These are phyloP conservation scores for sorghum (Sorghum bicolor) DNA, from an alignment of 176 grass and related monocot genomes.

Conservation along the genomic window DNA sequence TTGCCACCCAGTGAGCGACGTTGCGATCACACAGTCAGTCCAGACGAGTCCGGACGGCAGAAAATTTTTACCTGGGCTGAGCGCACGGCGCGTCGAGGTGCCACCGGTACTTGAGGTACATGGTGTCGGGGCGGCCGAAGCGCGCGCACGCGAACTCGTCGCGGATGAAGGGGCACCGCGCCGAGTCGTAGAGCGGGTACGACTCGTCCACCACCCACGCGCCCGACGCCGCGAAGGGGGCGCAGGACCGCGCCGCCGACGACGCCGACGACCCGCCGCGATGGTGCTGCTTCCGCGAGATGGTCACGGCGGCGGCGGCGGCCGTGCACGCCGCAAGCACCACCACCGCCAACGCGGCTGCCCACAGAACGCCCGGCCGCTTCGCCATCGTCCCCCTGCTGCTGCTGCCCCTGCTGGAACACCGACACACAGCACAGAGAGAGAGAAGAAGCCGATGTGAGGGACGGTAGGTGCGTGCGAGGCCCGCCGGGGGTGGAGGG, in stretches of 20 bases:
- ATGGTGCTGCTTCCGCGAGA: slow-evolving; percentile 13
- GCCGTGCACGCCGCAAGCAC: slow-evolving; percentile 19
- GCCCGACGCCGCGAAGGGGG: slow-evolving; percentile 42
- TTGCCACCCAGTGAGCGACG: too few relatives aligned
- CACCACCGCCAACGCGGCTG: not conserved
- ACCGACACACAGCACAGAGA: not conserved
- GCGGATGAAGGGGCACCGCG: slow-evolving; percentile 73
- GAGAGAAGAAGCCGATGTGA: not conserved
- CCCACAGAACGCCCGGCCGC: not conserved
- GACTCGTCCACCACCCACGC: slow-evolving; percentile 69
- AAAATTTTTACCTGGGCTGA: slow-evolving; percentile 27
- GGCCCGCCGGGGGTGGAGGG: too few relatives aligned
- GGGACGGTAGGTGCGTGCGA: not conserved
- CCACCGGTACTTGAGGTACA: slow-evolving; percentile 84
- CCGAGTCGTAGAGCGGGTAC: slow-evolving; percentile 78
- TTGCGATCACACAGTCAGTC: too few relatives aligned
- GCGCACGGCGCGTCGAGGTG: slow-evolving; percentile 53
- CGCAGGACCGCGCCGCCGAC: slow-evolving; percentile 28
- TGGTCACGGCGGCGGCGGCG: slow-evolving; percentile 18
- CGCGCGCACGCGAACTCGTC: slow-evolving; percentile 76
- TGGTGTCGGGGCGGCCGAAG: slow-evolving; percentile 62
- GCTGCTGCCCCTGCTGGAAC: not conserved
- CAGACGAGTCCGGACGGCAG: too few relatives aligned
- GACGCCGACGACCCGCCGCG: not conserved
- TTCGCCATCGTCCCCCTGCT: slow-evolving; percentile 8